These are phyloP conservation scores for Fusarium tanahbumbuense DNA, from an alignment of 2,329 filamentous ascomycete genomes.

Conservation along the genomic window DNA sequence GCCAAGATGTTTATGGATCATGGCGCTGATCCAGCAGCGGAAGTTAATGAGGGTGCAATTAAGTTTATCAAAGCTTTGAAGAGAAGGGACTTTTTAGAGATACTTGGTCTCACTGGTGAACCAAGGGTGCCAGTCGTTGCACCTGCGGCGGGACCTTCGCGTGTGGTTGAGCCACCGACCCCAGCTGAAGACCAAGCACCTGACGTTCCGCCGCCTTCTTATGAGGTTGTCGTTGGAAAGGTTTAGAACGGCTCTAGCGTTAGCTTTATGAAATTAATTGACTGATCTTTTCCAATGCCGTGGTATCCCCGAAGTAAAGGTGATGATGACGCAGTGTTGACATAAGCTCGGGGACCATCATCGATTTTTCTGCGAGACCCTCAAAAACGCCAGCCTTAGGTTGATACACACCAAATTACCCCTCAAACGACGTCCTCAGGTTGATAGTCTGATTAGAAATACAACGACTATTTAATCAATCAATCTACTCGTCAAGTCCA, in stretches of 20 bases:
- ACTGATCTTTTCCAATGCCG: not conserved
- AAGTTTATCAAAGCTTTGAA: constrained; percentile 12
- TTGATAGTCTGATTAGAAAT: constrained; percentile 26
- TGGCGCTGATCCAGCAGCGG: not conserved
- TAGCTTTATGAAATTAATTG: not conserved
- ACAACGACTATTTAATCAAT: not conserved
- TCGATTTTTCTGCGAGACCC: not conserved
- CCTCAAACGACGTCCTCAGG: constrained; percentile 35
- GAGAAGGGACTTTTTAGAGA: not conserved
- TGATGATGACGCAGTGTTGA: not conserved
- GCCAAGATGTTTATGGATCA: constrained; percentile 2
- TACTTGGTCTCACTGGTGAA: not conserved
- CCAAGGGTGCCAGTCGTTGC: not conserved
- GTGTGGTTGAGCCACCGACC: too few species aligned
- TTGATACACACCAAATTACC: constrained; percentile 21
- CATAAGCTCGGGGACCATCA: not conserved
- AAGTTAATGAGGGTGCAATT: not conserved
- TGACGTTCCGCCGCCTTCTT: constrained; percentile 13
- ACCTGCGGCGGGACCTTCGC: too few species aligned
- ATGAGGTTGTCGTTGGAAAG: constrained; percentile 11
- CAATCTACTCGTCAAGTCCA: too few species aligned
- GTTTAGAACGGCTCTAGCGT: not conserved
- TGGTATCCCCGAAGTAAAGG: too few species aligned
- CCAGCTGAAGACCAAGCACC: not conserved
- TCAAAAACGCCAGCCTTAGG: constrained; percentile 23